Conservation (phyloP, 495 filamentous ascomycete genomes). For the Articulospora tetracladia region DNA sequence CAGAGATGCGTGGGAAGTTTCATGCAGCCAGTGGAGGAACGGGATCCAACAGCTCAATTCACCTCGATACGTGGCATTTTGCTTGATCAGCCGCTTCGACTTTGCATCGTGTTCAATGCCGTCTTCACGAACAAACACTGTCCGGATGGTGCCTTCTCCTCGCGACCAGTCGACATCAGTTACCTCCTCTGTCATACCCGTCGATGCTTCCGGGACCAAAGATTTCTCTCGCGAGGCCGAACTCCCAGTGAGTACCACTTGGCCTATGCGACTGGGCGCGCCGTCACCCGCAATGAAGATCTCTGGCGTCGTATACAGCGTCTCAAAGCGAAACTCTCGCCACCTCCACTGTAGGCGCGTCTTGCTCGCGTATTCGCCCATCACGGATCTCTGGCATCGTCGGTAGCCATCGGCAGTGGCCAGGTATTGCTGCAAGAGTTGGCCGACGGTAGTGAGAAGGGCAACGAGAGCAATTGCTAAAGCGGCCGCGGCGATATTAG, state of each 20-base stretch:
- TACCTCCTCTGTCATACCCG: neutral
- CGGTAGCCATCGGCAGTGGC: conserved; percentile 38
- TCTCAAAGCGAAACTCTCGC: conserved; percentile 42
- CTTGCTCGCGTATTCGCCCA: conserved; percentile 26
- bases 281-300: conserved; percentile 36
- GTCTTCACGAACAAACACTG: neutral
- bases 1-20: conserved; percentile 1
- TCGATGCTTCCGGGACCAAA: neutral
- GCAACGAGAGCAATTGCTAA: conserved; percentile 33
- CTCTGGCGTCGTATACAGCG: conserved; percentile 39
- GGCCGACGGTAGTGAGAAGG: conserved; percentile 30
- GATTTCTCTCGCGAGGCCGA: conserved; percentile 1
- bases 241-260: conserved; percentile 13
- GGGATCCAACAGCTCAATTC: conserved; percentile 20
- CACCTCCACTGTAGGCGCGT: conserved; percentile 22
- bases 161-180: neutral
- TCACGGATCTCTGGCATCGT: conserved; percentile 31
- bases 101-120: neutral
- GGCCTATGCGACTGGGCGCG: neutral
- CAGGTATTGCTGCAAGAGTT: conserved; percentile 33
- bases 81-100: neutral
- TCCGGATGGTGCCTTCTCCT: neutral
- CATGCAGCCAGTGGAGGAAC: conserved; percentile 15
- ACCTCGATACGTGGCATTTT: conserved; percentile 3
- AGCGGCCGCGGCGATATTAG: conserved; percentile 18